Conservation (phyloP, 345 rosid species). For the Pugionium dolabratum region DNA sequence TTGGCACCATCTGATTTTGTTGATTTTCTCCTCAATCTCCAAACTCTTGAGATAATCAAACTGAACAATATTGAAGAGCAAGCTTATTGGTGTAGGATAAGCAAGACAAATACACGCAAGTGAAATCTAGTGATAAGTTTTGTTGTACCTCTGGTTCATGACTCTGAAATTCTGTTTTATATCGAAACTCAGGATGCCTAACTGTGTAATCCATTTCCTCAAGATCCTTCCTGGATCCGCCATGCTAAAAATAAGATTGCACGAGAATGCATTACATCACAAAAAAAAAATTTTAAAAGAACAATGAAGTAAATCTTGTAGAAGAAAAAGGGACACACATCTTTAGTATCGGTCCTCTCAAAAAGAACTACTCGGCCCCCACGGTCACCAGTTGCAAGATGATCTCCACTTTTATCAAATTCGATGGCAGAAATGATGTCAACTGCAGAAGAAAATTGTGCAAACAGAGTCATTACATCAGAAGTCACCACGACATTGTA, state of each 20-base stretch:
- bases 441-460: slow-evolving; percentile 56
- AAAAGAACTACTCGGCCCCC: slow-evolving; percentile 99
- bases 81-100: slow-evolving; percentile 17
- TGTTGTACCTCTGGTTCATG: slow-evolving; percentile 94
- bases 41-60: slow-evolving; percentile 99
- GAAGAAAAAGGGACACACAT: slow-evolving; percentile 52
- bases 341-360: slow-evolving; percentile 84
- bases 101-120: background rate
- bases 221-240: slow-evolving; percentile 73
- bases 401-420: slow-evolving; percentile 94
- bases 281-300: background rate
- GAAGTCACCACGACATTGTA: slow-evolving; percentile 11
- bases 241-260: slow-evolving; percentile 55
- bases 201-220: slow-evolving; percentile 69
- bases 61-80: slow-evolving; percentile 46
- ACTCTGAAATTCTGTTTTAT: slow-evolving; percentile 99
- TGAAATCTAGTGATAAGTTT: slow-evolving; percentile 4
- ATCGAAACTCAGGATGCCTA: slow-evolving; percentile 98
- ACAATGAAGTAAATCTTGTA: slow-evolving; percentile 14
- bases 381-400: slow-evolving; percentile 99
- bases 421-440: slow-evolving; percentile 99
- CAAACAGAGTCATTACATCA: slow-evolving; percentile 23
- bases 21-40: slow-evolving; percentile 99
- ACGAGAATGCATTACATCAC: slow-evolving; percentile 18
- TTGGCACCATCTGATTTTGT: slow-evolving; percentile 99